A percentile compares a stretch with the other conserved stretches of the same genome.
Conservation (phyloP, 2,329 filamentous ascomycete species). For the Monosporascus cannonballus region DNA sequence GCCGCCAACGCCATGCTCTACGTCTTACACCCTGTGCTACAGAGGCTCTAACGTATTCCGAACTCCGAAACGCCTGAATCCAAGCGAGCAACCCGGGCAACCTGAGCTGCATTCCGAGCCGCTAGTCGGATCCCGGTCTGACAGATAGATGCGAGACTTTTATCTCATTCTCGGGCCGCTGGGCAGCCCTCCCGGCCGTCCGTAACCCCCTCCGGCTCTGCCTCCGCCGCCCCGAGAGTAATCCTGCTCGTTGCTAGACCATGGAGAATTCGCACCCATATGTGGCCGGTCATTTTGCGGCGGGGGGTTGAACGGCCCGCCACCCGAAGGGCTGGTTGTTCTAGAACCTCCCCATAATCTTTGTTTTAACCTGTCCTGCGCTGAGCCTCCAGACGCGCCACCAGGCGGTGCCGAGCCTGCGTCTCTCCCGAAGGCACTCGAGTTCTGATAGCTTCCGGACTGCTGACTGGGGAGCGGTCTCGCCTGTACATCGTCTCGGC, state of each 20-base stretch:
- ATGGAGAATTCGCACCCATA: no score
- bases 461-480: constrained; percentile 67
- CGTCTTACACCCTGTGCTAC: not conserved
- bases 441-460: constrained; percentile 66
- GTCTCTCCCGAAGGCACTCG: constrained; percentile 22
- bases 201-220: not conserved
- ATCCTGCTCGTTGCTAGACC: not conserved
- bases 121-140: no score
- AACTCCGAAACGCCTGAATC: not conserved
- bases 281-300: constrained; percentile 22
- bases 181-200: constrained; percentile 1
- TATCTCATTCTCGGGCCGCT: not conserved
- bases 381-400: constrained; percentile 44
- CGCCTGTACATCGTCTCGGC: constrained; percentile 35
- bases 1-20: not conserved
- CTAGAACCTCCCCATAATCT: constrained; percentile 64
- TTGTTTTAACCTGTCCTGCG: constrained; percentile 78
- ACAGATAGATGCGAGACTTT: no score
- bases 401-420: constrained; percentile 29
- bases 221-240: not conserved
- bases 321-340: constrained; percentile 47
- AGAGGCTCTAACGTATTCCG: not conserved
- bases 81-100: not conserved
- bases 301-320: constrained; percentile 41
- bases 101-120: no score